A percentile compares a stretch with the other conserved stretches of the same genome.
Evolutionary conservation across 148 eudicot species (phyloP).

Genomic region (Nepenthes mirabilis): DNA sequence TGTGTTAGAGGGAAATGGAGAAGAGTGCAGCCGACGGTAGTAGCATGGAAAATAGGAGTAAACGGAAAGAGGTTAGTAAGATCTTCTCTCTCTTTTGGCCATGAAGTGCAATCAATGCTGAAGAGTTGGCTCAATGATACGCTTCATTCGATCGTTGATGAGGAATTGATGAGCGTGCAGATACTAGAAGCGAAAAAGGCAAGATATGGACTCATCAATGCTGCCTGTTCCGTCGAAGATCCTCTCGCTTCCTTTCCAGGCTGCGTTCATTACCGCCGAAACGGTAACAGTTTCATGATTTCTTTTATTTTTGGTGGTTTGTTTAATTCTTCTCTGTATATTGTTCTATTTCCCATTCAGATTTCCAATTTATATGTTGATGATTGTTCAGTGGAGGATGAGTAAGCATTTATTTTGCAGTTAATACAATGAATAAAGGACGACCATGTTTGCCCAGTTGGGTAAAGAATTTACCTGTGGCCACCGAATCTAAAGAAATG

Average conservation of each 20-base stretch:
- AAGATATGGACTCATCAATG: conserved; percentile 30
- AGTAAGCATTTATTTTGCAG: too few relatives aligned
- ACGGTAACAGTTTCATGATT: conserved; percentile 21
- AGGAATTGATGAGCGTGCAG: conserved; percentile 11
- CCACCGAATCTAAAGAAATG: too few relatives aligned
- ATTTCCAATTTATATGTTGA: too few relatives aligned
- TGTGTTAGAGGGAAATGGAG: conserved; percentile 1
- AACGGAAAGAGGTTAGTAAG: background rate
- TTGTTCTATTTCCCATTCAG: too few relatives aligned
- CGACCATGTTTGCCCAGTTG: too few relatives aligned
- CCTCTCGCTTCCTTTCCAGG: conserved; percentile 41
- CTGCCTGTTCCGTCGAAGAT: conserved; percentile 44
- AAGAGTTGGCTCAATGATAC: too few relatives aligned
- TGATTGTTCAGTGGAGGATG: too few relatives aligned
- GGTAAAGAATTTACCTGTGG: too few relatives aligned
- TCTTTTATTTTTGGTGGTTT: background rate
- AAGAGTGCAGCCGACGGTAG: conserved; percentile 1
- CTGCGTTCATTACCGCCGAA: conserved; percentile 30
- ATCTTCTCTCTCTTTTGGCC: background rate
- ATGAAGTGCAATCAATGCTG: too few relatives aligned
- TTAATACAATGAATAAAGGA: too few relatives aligned
- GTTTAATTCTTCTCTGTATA: background rate
- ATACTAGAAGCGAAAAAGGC: conserved; percentile 55
- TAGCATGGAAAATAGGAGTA: too few relatives aligned
- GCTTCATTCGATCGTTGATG: too few relatives aligned